Conservation (phyloP, 768 basidiomycete species). For the Rhodosporidiobolus sp. region DNA sequence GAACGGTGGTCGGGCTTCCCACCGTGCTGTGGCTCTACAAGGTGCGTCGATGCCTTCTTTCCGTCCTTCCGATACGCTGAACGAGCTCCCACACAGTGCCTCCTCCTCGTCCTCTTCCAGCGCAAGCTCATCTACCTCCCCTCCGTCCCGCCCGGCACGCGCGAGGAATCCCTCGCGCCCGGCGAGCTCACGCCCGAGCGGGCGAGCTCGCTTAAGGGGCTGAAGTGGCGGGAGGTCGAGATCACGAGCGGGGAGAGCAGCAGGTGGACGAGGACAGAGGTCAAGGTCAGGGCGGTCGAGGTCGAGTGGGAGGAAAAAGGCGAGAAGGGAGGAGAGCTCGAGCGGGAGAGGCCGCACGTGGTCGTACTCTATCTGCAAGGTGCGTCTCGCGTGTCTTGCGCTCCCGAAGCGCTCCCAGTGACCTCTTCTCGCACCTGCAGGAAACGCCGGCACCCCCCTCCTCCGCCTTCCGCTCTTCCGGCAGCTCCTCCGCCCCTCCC, state of each 20-base stretch:
- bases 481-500: constrained; percentile 29
- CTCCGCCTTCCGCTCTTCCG: constrained; percentile 55
- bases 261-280: constrained; percentile 22
- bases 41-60: constrained; percentile 37
- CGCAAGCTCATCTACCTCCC: constrained; percentile 59
- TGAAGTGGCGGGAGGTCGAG: constrained; percentile 47
- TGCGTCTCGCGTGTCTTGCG: constrained; percentile 16
- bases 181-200: constrained; percentile 12
- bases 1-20: constrained; percentile 51
- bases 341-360: background rate
- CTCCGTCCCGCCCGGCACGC: constrained; percentile 53
- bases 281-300: constrained; percentile 45
- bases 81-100: constrained; percentile 47
- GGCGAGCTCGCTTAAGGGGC: constrained; percentile 41
- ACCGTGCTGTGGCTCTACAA: constrained; percentile 54
- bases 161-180: constrained; percentile 48
- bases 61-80: background rate
- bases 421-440: constrained; percentile 38
- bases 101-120: constrained; percentile 56
- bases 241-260: constrained; percentile 38
- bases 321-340: background rate
- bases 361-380: constrained; percentile 53
- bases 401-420: too few species aligned
- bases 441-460: constrained; percentile 58
- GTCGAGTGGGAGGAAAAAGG: constrained; percentile 22